Conservation (phyloP, 2,329 filamentous ascomycete genomes). For the Teratosphaeria destructans region DNA sequence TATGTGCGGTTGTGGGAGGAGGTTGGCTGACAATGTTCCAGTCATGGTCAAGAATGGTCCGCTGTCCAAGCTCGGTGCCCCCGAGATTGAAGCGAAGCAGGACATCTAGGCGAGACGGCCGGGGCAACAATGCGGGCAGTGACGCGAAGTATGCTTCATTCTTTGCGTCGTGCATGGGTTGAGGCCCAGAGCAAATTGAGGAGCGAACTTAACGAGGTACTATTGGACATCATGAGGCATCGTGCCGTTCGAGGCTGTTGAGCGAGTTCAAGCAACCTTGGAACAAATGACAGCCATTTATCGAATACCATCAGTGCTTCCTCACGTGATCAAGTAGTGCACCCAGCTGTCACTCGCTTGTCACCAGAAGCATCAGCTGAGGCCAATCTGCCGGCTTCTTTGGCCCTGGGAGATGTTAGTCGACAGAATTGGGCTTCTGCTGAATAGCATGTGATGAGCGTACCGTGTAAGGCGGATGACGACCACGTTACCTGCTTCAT, state of each 20-base stretch:
- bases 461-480: background rate
- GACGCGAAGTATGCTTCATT: too few relatives aligned
- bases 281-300: too few relatives aligned
- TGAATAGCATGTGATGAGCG: background rate
- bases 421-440: background rate
- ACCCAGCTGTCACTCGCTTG: background rate
- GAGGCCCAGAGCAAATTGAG: too few relatives aligned
- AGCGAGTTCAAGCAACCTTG: too few relatives aligned
- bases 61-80: conserved; percentile 41
- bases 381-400: background rate
- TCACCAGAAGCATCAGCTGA: conserved; percentile 3
- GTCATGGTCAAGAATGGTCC: conserved; percentile 73
- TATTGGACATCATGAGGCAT: background rate
- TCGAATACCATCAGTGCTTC: too few relatives aligned
- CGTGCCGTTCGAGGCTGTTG: background rate
- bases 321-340: background rate
- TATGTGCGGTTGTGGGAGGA: background rate
- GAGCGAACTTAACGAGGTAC: too few relatives aligned
- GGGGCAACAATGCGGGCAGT: background rate
- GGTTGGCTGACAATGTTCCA: background rate
- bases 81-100: conserved; percentile 12
- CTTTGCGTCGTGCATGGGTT: too few relatives aligned
- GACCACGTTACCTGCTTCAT: background rate
- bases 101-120: conserved; percentile 6
- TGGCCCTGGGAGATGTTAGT: background rate